Conservation (phyloP, 495 filamentous ascomycete genomes). For the Delitschia confertaspora region DNA sequence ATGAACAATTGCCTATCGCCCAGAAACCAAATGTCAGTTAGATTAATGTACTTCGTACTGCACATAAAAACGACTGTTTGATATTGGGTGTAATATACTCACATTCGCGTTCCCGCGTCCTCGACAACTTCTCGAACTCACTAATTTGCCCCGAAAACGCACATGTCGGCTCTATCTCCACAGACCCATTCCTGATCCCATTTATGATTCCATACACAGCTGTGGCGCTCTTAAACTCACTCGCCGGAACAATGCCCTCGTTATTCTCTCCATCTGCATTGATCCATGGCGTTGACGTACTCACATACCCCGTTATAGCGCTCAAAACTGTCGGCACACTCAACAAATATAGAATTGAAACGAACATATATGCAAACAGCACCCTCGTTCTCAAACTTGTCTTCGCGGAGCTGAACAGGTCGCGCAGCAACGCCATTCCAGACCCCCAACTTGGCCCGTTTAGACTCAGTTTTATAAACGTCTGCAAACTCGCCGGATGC, state of each 20-base stretch:
- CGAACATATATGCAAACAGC: conserved; percentile 11
- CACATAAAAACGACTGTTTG: too few species aligned
- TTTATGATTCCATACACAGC: background rate
- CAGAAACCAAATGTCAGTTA: too few species aligned
- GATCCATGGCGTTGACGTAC: conserved; percentile 6
- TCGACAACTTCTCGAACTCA: too few species aligned
- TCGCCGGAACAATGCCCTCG: conserved; percentile 7
- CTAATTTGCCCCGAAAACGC: too few species aligned
- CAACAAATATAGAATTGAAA: conserved; percentile 9
- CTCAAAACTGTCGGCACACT: conserved; percentile 2
- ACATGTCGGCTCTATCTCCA: too few species aligned
- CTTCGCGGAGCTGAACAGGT: conserved; percentile 3
- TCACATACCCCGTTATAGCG: conserved; percentile 19
- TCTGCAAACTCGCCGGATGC: conserved; percentile 14
- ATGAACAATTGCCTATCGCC: too few species aligned
- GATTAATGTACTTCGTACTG: too few species aligned
- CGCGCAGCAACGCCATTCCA: conserved; percentile 4
- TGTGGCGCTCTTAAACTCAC: background rate
- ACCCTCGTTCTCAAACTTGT: conserved; percentile 9
- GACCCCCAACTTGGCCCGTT: conserved; percentile 2
- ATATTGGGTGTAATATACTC: too few species aligned
- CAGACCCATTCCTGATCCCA: too few species aligned
- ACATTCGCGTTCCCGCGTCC: too few species aligned
- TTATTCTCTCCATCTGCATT: background rate
- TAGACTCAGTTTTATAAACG: conserved; percentile 4